Percentiles rank a stretch among this genome's conserved stretches.
These are phyloP conservation scores for Ammopiptanthus mongolicus DNA, from an alignment of 306 rosid species.

Conservation along the genomic window DNA sequence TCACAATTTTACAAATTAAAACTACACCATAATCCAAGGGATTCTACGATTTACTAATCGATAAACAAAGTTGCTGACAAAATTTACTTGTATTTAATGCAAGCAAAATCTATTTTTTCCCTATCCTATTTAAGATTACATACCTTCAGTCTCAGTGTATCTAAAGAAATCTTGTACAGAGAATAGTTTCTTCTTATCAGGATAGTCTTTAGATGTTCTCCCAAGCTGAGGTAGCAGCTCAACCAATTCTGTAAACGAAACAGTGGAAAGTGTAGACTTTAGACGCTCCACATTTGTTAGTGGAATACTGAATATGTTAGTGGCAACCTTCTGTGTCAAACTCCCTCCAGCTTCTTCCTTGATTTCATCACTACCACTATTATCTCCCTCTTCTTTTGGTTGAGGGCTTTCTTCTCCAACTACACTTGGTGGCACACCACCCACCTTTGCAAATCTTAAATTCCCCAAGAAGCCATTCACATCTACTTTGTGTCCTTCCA, in stretches of 20 bases:
- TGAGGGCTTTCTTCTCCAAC: slow-evolving; percentile 68
- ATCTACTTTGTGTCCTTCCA: slow-evolving; percentile 66
- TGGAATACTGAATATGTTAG: slow-evolving; percentile 78
- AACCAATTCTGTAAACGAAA: slow-evolving; percentile 78
- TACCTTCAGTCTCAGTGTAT: slow-evolving; percentile 99
- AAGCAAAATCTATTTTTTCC: slow-evolving; percentile 12
- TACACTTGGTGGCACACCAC: slow-evolving; percentile 71
- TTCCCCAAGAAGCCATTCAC: slow-evolving; percentile 85
- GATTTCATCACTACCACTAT: slow-evolving; percentile 35
- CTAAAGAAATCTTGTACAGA: slow-evolving; percentile 98
- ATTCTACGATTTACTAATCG: neutral
- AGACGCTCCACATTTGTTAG: slow-evolving; percentile 96
- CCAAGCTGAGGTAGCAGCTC: slow-evolving; percentile 91
- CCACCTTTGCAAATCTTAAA: slow-evolving; percentile 87
- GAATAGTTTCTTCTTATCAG: slow-evolving; percentile 89
- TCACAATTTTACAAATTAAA: neutral
- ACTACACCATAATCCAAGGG: slow-evolving; percentile 2
- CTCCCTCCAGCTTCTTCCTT: slow-evolving; percentile 59
- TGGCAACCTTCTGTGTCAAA: slow-evolving; percentile 79
- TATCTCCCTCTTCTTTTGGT: slow-evolving; percentile 55
- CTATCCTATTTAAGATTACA: slow-evolving; percentile 14
- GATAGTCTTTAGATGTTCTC: slow-evolving; percentile 75
- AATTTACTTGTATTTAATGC: neutral
- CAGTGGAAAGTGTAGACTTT: slow-evolving; percentile 81
- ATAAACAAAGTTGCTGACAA: neutral